phyloP scores from a whole-genome alignment of 31 red algal species.

The Odonthalia washingtoniensis region DNA sequence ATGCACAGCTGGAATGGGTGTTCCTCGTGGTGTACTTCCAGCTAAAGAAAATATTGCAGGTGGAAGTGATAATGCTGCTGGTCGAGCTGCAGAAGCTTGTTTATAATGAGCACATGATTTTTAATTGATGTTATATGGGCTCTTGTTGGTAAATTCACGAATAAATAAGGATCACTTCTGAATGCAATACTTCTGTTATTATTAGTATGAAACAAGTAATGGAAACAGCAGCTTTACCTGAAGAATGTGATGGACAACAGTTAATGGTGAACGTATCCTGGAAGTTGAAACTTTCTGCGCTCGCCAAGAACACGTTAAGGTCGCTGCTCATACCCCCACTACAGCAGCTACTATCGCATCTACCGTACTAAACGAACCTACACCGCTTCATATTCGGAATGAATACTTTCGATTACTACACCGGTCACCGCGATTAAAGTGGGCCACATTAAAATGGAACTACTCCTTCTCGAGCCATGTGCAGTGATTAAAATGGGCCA shows the following conservation, averaged over 20 bases:
- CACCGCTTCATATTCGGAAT: too few relatives aligned
- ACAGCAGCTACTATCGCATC: too few relatives aligned
- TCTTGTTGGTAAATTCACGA: slow-evolving; percentile 65
- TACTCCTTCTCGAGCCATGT: too few relatives aligned
- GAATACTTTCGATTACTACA: too few relatives aligned
- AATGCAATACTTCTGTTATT: slow-evolving; percentile 49
- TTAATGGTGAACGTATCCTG: not conserved
- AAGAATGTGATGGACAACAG: not conserved
- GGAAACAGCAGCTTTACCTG: not conserved
- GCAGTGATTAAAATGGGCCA: too few relatives aligned
- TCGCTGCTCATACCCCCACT: too few relatives aligned
- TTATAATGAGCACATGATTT: slow-evolving; percentile 68
- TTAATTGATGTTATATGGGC: slow-evolving; percentile 75
- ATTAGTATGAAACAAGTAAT: slow-evolving; percentile 53
- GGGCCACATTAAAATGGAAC: too few relatives aligned
- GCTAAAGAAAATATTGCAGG: slow-evolving; percentile 60
- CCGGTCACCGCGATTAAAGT: too few relatives aligned
- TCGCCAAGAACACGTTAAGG: not conserved
- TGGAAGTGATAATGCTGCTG: slow-evolving; percentile 69
- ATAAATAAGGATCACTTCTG: slow-evolving; percentile 62
- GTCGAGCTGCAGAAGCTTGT: slow-evolving; percentile 67
- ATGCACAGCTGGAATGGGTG: slow-evolving; percentile 53
- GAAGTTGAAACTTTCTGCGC: not conserved
- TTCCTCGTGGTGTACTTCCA: slow-evolving; percentile 70
- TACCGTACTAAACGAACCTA: too few relatives aligned